Conservation (phyloP, 2,329 filamentous ascomycete genomes). For the Bipolaris bicolor region DNA sequence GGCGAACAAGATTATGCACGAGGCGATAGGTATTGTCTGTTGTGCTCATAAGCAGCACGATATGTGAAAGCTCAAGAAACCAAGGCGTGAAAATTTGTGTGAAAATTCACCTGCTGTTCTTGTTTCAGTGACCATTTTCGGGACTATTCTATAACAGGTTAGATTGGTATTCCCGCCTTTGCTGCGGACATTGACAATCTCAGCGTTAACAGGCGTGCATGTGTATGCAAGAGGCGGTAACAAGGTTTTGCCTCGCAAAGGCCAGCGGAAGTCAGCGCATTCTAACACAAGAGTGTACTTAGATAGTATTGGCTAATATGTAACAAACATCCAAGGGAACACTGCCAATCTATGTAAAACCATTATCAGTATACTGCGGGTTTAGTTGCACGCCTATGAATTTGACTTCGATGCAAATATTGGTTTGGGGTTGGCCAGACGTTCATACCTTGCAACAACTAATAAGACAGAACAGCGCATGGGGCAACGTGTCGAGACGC, state of each 20-base stretch:
- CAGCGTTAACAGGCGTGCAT: not conserved
- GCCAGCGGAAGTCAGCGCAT: not conserved
- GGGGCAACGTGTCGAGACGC: conserved; percentile 9
- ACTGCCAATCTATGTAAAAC: not conserved
- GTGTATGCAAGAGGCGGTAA: not conserved
- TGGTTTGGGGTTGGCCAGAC: not conserved
- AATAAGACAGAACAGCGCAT: not conserved
- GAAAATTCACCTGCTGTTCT: conserved; percentile 1
- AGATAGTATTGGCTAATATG: not conserved
- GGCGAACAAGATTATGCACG: not conserved
- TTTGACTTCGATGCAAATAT: not conserved
- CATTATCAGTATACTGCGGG: not conserved
- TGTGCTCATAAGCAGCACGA: not conserved
- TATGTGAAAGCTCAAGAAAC: not conserved
- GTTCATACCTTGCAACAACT: not conserved
- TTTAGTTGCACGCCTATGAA: not conserved
- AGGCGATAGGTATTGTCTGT: not conserved
- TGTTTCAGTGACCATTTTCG: not conserved
- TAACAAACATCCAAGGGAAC: too few relatives aligned
- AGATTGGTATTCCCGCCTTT: not conserved
- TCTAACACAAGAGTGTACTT: not conserved
- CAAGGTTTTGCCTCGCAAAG: not conserved
- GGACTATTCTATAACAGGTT: not conserved
- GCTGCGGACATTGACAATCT: not conserved
- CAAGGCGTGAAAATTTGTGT: not conserved